phyloP scores from a whole-genome alignment of 2,329 filamentous ascomycete species.

The Botrytis tulipae region DNA sequence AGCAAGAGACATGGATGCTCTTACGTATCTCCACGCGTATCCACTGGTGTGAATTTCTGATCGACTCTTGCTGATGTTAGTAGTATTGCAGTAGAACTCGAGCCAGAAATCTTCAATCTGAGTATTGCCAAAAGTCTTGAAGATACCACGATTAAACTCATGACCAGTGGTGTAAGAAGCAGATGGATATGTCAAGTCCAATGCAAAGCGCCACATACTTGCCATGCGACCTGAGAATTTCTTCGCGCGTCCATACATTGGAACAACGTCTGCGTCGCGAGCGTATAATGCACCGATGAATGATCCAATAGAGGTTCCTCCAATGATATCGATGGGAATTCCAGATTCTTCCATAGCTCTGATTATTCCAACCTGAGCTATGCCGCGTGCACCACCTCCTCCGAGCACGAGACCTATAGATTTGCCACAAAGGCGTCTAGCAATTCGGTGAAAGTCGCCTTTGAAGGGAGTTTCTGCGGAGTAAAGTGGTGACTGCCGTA shows the following conservation, averaged over 20 bases:
- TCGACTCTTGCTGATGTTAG: constrained; percentile 93
- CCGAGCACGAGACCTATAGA: constrained; percentile 92
- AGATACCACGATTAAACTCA: constrained; percentile 98
- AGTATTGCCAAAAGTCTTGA: constrained; percentile 94
- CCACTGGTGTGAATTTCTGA: constrained; percentile 92
- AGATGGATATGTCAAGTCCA: constrained; percentile 94
- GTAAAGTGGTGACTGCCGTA: constrained; percentile 86
- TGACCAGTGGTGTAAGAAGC: constrained; percentile 97
- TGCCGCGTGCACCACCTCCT: constrained; percentile 87
- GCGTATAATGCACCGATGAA: constrained; percentile 96
- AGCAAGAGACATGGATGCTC: constrained; percentile 94
- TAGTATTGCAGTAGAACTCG: constrained; percentile 98
- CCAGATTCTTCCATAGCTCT: constrained; percentile 93
- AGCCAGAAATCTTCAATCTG: constrained; percentile 99
- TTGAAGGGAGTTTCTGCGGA: constrained; percentile 91
- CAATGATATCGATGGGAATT: constrained; percentile 91
- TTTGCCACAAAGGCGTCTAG: constrained; percentile 85
- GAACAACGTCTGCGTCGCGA: constrained; percentile 92
- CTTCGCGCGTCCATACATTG: constrained; percentile 94
- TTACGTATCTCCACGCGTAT: constrained; percentile 95
- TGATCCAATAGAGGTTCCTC: constrained; percentile 92
- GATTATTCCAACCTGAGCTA: constrained; percentile 91
- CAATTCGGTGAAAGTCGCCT: constrained; percentile 92
- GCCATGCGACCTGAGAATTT: constrained; percentile 99
- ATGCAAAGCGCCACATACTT: constrained; percentile 96